Percentiles rank a stretch among this genome's conserved stretches.
Conservation (phyloP, 306 rosid species). For the Astragalus glycyphyllos region DNA sequence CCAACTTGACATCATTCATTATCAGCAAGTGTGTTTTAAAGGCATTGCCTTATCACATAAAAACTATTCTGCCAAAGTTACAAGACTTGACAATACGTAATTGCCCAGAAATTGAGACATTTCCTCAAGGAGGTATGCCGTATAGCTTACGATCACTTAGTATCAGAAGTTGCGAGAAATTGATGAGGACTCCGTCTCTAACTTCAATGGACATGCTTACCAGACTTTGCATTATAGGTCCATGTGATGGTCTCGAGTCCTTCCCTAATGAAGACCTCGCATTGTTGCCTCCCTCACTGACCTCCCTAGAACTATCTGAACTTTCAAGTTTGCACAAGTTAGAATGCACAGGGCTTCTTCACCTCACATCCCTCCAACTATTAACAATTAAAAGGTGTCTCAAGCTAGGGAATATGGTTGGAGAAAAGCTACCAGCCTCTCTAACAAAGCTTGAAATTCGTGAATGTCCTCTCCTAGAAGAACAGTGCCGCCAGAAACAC, state of each 20-base stretch:
- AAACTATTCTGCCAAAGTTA: neutral
- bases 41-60: neutral
- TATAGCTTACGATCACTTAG: neutral
- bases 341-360: neutral
- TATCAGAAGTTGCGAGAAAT: neutral
- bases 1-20: no score
- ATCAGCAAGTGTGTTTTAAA: no score
- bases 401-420: neutral
- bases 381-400: neutral
- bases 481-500: no score
- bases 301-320: neutral
- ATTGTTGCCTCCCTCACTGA: neutral
- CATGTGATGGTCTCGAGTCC: neutral
- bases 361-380: neutral
- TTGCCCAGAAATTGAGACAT: neutral
- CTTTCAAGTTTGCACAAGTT: neutral
- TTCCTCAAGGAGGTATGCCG: neutral
- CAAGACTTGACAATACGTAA: fast-evolving
- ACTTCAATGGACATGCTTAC: neutral
- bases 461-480: neutral
- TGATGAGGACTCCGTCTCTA: neutral
- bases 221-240: neutral
- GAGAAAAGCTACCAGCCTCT: neutral
- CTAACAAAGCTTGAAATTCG: neutral
- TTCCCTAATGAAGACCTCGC: neutral